Evolutionary conservation across 2,329 filamentous ascomycete genomes (phyloP), one percentile per base, ranked within the genome.

Genomic region (Sporothrix pseudoabietina): DNA sequence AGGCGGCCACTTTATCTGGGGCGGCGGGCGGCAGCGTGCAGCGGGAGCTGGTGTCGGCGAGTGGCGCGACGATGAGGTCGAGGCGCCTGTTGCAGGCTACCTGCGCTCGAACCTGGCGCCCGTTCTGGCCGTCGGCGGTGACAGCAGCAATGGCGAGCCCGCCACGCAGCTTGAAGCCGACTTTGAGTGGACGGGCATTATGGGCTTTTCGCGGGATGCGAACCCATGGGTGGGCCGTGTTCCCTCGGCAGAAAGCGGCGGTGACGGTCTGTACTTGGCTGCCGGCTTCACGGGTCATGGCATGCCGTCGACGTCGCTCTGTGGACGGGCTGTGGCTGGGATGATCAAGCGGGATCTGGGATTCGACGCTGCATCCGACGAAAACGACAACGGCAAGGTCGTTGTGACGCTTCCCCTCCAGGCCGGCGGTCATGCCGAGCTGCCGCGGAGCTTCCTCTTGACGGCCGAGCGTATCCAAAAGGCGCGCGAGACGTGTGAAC

Each of bases 141-240:
- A 22, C 54, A n/a, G 35, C 22, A 76, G 73, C 71, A 35, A 19
- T 10, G 39, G 22, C 54, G 41, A 41, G 22, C 70, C 47, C 26
- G 3, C 44, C 30, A 79, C 84, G 44, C 82, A 84, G 61, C 80
- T 92, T 26, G 78, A 82, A 30, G 85, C 87, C 10, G 81, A 86
- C 41, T 88, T 87, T 78, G 89, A 92, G 78, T 95, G 92, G 92
- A 92, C 91, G 1, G 92, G 92, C 0, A 91, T 94, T 76, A 94
- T 94, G 92, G 92, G 90, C 0, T 94, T 89, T 80, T 89, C 88
- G 41, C 83, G 89, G 7, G 92, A 94, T 79, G 83, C 86, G 0
- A 80, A 86, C 69, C 91, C 92, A 0, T 94, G 90, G 89, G 90
- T 94, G 1, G 92, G 92, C 0, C 81, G 82, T 10, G 87, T 94